phyloP scores from a whole-genome alignment of 768 basidiomycete genomes.

The Panaeolus cyanescens region DNA sequence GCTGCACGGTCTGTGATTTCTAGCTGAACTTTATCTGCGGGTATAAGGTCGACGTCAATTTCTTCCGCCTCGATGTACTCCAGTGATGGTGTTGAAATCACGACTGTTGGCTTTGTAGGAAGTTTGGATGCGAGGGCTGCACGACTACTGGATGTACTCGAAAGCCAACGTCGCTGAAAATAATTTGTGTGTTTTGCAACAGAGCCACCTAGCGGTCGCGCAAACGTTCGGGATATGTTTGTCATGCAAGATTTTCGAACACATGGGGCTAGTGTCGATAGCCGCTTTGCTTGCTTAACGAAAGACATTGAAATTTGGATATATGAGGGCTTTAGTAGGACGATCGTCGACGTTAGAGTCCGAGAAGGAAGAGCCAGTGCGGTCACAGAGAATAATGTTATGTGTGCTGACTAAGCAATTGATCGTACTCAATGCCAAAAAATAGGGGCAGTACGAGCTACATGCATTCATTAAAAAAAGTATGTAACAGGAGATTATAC shows the following conservation, averaged over 20 bases:
- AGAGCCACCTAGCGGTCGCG: neutral
- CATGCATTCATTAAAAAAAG: too few relatives aligned
- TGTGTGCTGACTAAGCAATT: neutral
- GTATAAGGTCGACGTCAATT: conserved; percentile 60
- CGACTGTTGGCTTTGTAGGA: conserved; percentile 47
- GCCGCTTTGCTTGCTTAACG: neutral
- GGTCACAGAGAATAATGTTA: too few relatives aligned
- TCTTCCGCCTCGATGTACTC: conserved; percentile 62
- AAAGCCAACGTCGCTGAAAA: conserved; percentile 12
- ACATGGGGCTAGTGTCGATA: neutral
- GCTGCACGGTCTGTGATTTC: conserved; percentile 75
- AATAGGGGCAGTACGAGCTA: too few relatives aligned
- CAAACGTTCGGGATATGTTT: neutral
- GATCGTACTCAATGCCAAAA: neutral
- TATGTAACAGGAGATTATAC: too few relatives aligned
- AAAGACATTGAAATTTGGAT: neutral
- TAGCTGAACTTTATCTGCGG: conserved; percentile 53
- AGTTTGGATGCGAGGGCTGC: conserved; percentile 44
- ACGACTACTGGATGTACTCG: conserved; percentile 15
- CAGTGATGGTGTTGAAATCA: conserved; percentile 51
- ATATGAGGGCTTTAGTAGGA: too few relatives aligned
- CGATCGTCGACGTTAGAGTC: too few relatives aligned
- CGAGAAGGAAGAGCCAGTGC: neutral
- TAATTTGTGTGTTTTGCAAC: neutral
- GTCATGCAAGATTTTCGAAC: neutral